A percentile compares a stretch with the other conserved stretches of the same genome.
Conservation (phyloP, 352 stramenopile species). For the Pythium monospermum region DNA sequence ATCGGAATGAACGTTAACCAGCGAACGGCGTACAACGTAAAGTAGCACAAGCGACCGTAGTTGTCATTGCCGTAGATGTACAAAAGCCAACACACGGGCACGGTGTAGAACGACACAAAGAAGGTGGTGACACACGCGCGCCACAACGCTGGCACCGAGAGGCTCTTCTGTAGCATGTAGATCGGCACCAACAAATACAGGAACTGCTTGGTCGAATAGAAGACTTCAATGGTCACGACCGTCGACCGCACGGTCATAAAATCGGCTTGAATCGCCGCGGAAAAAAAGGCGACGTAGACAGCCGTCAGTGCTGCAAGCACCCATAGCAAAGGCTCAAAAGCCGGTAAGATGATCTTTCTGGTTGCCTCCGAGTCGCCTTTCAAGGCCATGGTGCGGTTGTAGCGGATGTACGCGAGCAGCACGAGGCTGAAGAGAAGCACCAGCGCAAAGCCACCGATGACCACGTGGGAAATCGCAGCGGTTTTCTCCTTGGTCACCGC, state of each 20-base stretch:
- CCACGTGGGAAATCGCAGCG: neutral
- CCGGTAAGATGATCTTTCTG: constrained; percentile 55
- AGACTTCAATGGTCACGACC: constrained; percentile 24
- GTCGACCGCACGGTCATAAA: constrained; percentile 23
- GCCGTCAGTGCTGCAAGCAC: constrained; percentile 29
- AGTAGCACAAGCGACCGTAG: constrained; percentile 24
- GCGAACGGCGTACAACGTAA: constrained; percentile 25
- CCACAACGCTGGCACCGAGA: constrained; percentile 41
- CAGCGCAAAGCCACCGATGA: neutral
- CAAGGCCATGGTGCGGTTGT: constrained; percentile 39
- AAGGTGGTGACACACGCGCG: constrained; percentile 34
- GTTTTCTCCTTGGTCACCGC: neutral
- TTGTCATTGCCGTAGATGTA: constrained; percentile 1
- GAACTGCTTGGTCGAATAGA: constrained; percentile 52
- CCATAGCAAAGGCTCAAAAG: constrained; percentile 67
- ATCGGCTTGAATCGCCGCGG: constrained; percentile 20
- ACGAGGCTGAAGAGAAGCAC: constrained; percentile 1
- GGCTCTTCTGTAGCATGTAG: constrained; percentile 54
- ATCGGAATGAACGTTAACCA: constrained; percentile 28
- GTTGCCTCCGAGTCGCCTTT: constrained; percentile 40
- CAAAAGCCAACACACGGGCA: constrained; percentile 40
- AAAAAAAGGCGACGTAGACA: constrained; percentile 25
- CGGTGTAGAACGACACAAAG: constrained; percentile 38
- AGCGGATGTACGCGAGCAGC: constrained; percentile 45
- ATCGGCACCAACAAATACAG: constrained; percentile 44